phyloP scores from a whole-genome alignment of 257 asterid genomes.

The Eucommia ulmoides region DNA sequence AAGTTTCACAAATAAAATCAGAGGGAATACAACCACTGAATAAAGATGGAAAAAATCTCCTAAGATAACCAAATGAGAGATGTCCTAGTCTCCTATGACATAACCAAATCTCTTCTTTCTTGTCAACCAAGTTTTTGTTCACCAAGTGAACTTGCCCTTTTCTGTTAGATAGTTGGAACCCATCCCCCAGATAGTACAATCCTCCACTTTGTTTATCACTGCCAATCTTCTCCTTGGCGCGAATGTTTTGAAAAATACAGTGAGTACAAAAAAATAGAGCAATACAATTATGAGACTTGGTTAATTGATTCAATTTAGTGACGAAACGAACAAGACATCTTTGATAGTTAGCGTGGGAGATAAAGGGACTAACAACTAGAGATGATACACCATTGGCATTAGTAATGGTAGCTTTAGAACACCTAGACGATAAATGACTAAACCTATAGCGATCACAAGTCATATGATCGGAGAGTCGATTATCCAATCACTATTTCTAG shows the following conservation, averaged over 20 bases:
- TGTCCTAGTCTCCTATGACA: background rate
- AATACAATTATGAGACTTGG: conserved; percentile 1
- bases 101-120: background rate
- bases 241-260: background rate
- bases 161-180: background rate
- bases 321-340: background rate
- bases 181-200: conserved; percentile 1
- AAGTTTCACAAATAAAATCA: background rate
- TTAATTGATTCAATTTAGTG: background rate
- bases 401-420: background rate
- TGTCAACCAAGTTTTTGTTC: background rate
- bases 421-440: background rate
- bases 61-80: background rate
- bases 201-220: background rate
- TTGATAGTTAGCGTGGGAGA: background rate
- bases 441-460: background rate
- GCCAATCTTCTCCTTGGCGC: conserved; percentile 4
- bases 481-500: too few species aligned
- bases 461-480: background rate
- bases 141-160: background rate
- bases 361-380: background rate
- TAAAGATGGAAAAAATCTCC: background rate
- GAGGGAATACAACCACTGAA: background rate
- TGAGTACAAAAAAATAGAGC: background rate
- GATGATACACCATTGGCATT: background rate